A percentile compares a stretch with the other conserved stretches of the same genome.
Conservation (phyloP, 495 filamentous ascomycete genomes). For the Aspergillus nidulans region DNA sequence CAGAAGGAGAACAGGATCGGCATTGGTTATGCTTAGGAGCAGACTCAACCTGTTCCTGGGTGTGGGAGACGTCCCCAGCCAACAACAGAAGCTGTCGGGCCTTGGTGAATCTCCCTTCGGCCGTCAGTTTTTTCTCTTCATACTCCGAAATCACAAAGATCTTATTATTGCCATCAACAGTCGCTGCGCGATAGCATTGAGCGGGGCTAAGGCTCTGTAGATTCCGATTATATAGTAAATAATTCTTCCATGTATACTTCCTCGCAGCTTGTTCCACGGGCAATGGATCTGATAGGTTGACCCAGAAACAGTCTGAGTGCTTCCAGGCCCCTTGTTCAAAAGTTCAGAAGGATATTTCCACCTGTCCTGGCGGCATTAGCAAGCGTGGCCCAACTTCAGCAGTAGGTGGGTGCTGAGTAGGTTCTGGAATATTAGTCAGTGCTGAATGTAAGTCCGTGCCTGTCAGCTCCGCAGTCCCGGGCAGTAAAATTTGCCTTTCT, state of each 20-base stretch:
- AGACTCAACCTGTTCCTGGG: neutral
- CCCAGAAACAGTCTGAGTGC: conserved; percentile 11
- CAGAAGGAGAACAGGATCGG: conserved; percentile 6
- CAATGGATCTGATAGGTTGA: conserved; percentile 16
- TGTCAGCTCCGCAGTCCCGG: neutral
- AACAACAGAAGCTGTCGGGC: conserved; percentile 17
- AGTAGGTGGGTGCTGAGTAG: neutral
- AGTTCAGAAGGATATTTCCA: conserved; percentile 8
- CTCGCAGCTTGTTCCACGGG: conserved; percentile 14
- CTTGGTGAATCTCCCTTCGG: conserved; percentile 15
- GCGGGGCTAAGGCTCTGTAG: conserved; percentile 15
- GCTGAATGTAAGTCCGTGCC: neutral
- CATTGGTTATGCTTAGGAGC: conserved; percentile 9
- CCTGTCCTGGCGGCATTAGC: neutral
- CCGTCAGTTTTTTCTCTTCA: conserved; percentile 14
- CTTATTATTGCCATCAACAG: conserved; percentile 17
- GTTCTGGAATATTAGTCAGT: neutral
- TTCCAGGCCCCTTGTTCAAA: conserved; percentile 18
- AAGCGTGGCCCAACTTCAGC: neutral
- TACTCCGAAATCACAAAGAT: conserved; percentile 24
- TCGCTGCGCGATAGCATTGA: conserved; percentile 16
- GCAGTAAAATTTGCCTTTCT: neutral
- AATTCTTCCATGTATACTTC: conserved; percentile 21
- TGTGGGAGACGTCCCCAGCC: conserved; percentile 2
- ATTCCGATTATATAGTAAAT: conserved; percentile 19